Evolutionary conservation across 106 monocot species (phyloP).

Genomic region (Allium fistulosum): DNA sequence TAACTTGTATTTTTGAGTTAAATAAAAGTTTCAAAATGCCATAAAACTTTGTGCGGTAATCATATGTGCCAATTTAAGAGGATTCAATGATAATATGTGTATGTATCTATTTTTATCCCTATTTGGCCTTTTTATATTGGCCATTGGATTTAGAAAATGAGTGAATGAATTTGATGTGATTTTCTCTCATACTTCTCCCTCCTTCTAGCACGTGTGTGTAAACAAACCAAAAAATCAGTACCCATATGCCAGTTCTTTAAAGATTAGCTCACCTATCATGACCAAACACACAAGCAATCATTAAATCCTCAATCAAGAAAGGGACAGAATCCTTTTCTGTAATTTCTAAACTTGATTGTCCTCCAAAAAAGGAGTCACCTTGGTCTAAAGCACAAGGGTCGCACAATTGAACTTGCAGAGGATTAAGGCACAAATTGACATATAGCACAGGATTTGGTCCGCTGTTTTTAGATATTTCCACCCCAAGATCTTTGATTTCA

Average conservation of each 20-base stretch:
- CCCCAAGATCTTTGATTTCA: slow-evolving; percentile 63
- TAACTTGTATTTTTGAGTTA: too few species aligned
- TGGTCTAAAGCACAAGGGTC: slow-evolving; percentile 42
- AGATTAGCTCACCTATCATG: slow-evolving; percentile 56
- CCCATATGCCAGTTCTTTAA: neutral
- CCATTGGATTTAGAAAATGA: too few species aligned
- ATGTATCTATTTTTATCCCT: too few species aligned
- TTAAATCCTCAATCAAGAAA: slow-evolving; percentile 66
- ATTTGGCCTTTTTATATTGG: too few species aligned
- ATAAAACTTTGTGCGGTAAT: too few species aligned
- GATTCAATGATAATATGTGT: too few species aligned
- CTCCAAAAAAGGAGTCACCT: slow-evolving; percentile 16
- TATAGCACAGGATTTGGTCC: slow-evolving; percentile 50
- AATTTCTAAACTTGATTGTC: slow-evolving; percentile 19
- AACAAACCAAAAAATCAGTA: too few species aligned
- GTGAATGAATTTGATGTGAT: too few species aligned
- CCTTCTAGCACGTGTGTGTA: too few species aligned
- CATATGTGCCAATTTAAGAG: too few species aligned
- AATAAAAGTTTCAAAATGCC: too few species aligned
- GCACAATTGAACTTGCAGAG: slow-evolving; percentile 47
- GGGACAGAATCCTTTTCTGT: slow-evolving; percentile 30
- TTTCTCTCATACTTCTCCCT: too few species aligned
- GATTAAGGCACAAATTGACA: slow-evolving; percentile 55
- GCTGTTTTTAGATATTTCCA: slow-evolving; percentile 64
- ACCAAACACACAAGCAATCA: slow-evolving; percentile 55